These are phyloP conservation scores for Pestalotiopsis fici DNA, from an alignment of 2,329 filamentous ascomycete genomes.

Conservation along the genomic window DNA sequence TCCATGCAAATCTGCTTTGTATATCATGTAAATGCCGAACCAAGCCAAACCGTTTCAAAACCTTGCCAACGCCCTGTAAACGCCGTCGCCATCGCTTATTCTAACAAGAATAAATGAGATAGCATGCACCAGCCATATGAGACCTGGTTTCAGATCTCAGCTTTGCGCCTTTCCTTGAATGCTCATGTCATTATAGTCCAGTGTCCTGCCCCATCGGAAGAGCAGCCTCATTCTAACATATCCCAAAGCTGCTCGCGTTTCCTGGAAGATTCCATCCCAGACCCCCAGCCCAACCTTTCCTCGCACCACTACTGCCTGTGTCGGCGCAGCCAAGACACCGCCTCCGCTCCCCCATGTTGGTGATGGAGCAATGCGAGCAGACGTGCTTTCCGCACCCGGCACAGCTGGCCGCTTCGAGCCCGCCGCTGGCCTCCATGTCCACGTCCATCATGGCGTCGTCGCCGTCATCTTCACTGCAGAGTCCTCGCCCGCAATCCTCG, in stretches of 20 bases:
- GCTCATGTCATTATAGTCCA: neutral
- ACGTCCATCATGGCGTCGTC: conserved; percentile 24
- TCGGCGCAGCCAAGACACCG: conserved; percentile 54
- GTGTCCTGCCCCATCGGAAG: neutral
- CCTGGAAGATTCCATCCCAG: neutral
- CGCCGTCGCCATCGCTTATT: neutral
- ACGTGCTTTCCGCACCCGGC: conserved; percentile 55
- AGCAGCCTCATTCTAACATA: neutral
- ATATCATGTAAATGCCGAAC: neutral
- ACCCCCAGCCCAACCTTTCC: conserved; percentile 1
- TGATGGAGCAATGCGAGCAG: conserved; percentile 61
- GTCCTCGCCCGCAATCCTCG: conserved; percentile 51
- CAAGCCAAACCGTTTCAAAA: neutral
- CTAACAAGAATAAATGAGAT: neutral
- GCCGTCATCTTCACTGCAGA: conserved; percentile 34
- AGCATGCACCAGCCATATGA: neutral
- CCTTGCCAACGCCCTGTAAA: neutral
- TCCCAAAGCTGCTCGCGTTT: neutral
- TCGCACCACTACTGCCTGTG: conserved; percentile 16
- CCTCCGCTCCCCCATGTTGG: conserved; percentile 55
- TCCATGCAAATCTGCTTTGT: neutral
- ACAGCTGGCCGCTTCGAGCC: conserved; percentile 37
- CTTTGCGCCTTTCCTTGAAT: neutral
- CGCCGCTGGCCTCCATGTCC: conserved; percentile 32
- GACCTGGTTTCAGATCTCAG: neutral